These are phyloP conservation scores for Sugiyamaella sp. DNA, from an alignment of 1,139 yeast genomes.

Conservation along the genomic window DNA sequence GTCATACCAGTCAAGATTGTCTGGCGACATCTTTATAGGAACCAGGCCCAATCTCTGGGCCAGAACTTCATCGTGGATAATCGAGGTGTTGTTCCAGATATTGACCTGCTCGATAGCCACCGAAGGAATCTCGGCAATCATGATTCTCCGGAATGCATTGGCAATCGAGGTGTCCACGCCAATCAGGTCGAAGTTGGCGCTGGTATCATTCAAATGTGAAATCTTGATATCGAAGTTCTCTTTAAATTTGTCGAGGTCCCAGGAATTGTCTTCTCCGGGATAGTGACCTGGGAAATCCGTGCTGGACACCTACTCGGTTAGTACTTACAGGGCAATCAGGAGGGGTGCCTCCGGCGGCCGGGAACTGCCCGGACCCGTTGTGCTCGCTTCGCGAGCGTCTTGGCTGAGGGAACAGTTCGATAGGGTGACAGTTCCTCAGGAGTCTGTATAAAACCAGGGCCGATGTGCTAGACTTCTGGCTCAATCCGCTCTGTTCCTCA, in stretches of 20 bases:
- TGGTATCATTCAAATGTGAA: conserved; percentile 60
- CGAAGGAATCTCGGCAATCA: conserved; percentile 95
- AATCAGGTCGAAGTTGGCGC: conserved; percentile 83
- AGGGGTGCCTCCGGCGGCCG: too few species aligned
- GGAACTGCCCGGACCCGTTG: too few species aligned
- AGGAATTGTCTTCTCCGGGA: conserved; percentile 65
- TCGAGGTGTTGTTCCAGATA: conserved; percentile 91
- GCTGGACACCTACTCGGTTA: conserved; percentile 47
- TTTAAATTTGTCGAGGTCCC: conserved; percentile 86
- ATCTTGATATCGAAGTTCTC: conserved; percentile 68
- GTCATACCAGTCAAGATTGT: conserved; percentile 62
- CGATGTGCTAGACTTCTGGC: too few species aligned
- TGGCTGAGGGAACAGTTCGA: too few species aligned
- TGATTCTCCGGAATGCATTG: conserved; percentile 94
- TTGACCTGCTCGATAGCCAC: conserved; percentile 93
- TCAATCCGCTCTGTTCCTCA: too few species aligned
- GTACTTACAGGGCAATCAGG: too few species aligned
- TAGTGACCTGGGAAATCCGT: conserved; percentile 90
- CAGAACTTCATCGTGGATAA: conserved; percentile 93
- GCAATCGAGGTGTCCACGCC: conserved; percentile 91
- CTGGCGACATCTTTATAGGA: conserved; percentile 93
- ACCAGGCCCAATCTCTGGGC: conserved; percentile 93
- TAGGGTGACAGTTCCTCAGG: too few species aligned
- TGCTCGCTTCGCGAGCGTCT: too few species aligned
- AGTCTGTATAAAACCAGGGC: too few species aligned